phyloP scores from a whole-genome alignment of 2,329 filamentous ascomycete genomes.

The Kalmusia sp. region DNA sequence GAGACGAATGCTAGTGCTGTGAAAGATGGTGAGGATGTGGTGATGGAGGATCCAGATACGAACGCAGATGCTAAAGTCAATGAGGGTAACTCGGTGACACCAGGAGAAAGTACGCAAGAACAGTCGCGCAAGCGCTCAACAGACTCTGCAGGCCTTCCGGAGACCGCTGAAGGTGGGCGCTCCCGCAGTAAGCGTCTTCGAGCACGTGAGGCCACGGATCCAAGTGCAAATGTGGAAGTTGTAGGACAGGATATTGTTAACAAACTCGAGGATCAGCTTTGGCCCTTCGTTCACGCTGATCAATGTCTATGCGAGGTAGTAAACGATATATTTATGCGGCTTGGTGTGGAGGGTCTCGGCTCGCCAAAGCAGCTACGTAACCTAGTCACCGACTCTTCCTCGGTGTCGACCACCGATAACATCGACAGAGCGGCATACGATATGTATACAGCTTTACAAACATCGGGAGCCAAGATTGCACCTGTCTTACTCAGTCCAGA shows the following conservation, averaged over 20 bases:
- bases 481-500: constrained; percentile 58
- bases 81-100: constrained; percentile 18
- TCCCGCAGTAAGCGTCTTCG: constrained; percentile 67
- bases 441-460: constrained; percentile 48
- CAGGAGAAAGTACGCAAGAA: constrained; percentile 43
- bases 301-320: constrained; percentile 63
- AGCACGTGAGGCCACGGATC: constrained; percentile 63
- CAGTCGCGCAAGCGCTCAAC: constrained; percentile 66
- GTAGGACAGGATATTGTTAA: constrained; percentile 60
- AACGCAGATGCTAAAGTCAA: constrained; percentile 20
- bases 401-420: constrained; percentile 18
- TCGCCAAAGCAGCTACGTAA: constrained; percentile 48
- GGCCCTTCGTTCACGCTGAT: constrained; percentile 62
- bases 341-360: constrained; percentile 57
- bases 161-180: constrained; percentile 63
- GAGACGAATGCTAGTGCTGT: background rate
- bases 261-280: constrained; percentile 63
- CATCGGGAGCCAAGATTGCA: constrained; percentile 50
- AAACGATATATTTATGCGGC: constrained; percentile 58
- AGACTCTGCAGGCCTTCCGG: constrained; percentile 65
- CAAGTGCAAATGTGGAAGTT: constrained; percentile 53
- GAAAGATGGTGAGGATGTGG: constrained; percentile 22
- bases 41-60: constrained; percentile 28
- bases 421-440: constrained; percentile 50
- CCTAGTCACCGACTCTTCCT: constrained; percentile 28